Percentiles rank a stretch among this genome's conserved stretches.
Evolutionary conservation across 1,284 basidiomycete species (phyloP).

Genomic region (Exobasidium cylindrosporum): DNA sequence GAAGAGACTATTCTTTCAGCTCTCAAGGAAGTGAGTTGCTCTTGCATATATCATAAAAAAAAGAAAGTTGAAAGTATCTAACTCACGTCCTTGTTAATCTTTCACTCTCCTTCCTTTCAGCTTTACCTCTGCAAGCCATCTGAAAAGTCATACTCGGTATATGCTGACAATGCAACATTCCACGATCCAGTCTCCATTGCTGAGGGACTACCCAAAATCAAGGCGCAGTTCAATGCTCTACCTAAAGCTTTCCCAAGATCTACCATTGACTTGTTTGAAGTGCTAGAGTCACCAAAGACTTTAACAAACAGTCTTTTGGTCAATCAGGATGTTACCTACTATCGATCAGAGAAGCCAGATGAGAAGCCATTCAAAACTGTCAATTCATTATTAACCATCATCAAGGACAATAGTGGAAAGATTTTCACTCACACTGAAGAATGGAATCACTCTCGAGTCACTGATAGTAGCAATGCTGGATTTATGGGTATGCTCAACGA

Average conservation of each 20-base stretch:
- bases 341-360: slow-evolving; percentile 12
- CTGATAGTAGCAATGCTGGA: slow-evolving; percentile 18
- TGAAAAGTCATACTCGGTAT: slow-evolving; percentile 18
- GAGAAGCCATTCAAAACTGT: slow-evolving; percentile 21
- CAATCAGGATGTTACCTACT: slow-evolving; percentile 22
- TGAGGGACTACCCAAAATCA: slow-evolving; percentile 16
- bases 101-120: background rate
- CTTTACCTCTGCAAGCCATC: slow-evolving; percentile 21
- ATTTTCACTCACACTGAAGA: slow-evolving; percentile 24
- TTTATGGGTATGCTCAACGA: slow-evolving; percentile 25
- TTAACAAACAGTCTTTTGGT: slow-evolving; percentile 15
- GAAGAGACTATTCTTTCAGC: slow-evolving; percentile 17
- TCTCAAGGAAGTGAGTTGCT: slow-evolving; percentile 17
- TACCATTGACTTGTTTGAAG: slow-evolving; percentile 20
- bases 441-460: slow-evolving; percentile 22
- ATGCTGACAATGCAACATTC: slow-evolving; percentile 23
- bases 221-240: slow-evolving; percentile 26
- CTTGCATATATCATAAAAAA: background rate
- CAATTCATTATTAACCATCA: slow-evolving; percentile 20
- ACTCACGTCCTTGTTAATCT: background rate
- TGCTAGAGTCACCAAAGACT: slow-evolving; percentile 18
- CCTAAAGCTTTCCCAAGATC: slow-evolving; percentile 18
- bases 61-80: background rate
- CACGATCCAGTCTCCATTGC: slow-evolving; percentile 28
- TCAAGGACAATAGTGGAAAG: slow-evolving; percentile 19